A percentile compares a stretch with the other conserved stretches of the same genome.
Conservation (phyloP, 352 stramenopile species). For the Globisporangium nagaii region DNA sequence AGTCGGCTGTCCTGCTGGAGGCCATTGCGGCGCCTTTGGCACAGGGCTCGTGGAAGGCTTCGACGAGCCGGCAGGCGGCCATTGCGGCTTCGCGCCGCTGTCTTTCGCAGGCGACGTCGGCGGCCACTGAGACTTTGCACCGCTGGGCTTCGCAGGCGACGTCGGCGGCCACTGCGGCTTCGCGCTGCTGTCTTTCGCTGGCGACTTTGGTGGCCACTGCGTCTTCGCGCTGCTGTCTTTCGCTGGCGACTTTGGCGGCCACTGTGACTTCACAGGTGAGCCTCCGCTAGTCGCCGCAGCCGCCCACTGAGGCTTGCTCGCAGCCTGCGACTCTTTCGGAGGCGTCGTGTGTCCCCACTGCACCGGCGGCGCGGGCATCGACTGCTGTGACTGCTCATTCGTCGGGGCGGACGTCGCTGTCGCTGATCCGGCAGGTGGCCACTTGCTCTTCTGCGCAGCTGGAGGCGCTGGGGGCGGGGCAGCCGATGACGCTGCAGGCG, state of each 20-base stretch:
- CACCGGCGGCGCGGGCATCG: neutral
- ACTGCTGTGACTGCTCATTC: neutral
- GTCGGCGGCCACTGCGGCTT: conserved; percentile 39
- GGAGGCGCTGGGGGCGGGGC: neutral
- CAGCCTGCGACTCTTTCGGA: conserved; percentile 14
- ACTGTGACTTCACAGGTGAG: conserved; percentile 21
- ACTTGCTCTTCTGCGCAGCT: conserved; percentile 7
- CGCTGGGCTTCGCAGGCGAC: conserved; percentile 8
- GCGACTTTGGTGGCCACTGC: conserved; percentile 17
- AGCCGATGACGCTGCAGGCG: neutral
- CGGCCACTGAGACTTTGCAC: conserved; percentile 29
- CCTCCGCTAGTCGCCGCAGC: conserved; percentile 6
- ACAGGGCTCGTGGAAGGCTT: conserved; percentile 1
- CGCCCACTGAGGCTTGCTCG: conserved; percentile 53
- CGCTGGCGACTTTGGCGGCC: conserved; percentile 16
- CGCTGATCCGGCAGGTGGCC: conserved; percentile 4
- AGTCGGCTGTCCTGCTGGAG: conserved; percentile 4
- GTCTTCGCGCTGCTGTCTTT: conserved; percentile 14
- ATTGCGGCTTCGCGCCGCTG: too few species aligned
- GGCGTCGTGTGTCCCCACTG: conserved; percentile 7
- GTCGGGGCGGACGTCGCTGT: neutral
- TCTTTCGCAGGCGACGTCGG: conserved; percentile 20
- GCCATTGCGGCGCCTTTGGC: conserved; percentile 7
- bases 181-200: neutral
- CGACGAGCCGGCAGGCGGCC: conserved; percentile 28